Percentiles rank a stretch among this genome's conserved stretches.
phyloP scores from a whole-genome alignment of 2,329 filamentous ascomycete genomes.

The Pseudogymnoascus destructans region DNA sequence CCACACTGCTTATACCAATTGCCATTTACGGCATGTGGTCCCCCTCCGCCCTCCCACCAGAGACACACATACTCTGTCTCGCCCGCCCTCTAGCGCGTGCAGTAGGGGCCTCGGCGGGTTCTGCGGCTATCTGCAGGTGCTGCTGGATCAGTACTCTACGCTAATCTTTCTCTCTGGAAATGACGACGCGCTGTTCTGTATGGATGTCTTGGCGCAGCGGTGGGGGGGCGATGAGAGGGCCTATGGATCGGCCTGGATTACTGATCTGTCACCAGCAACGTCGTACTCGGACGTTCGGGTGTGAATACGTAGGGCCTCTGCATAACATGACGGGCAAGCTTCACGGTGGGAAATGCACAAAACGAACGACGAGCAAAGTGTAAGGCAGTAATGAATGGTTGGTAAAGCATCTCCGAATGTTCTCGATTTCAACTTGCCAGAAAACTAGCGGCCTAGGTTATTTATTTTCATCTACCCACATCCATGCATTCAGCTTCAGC shows the following conservation, averaged over 20 bases:
- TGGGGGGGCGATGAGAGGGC: background rate
- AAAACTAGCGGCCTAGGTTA: background rate
- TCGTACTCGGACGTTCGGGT: background rate
- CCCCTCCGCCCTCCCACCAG: background rate
- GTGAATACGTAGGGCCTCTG: background rate
- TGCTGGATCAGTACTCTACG: background rate
- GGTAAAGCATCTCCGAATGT: background rate
- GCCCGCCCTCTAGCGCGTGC: background rate
- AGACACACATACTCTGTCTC: background rate
- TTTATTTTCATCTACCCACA: background rate
- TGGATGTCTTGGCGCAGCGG: background rate
- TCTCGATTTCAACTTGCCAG: background rate
- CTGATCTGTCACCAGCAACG: background rate
- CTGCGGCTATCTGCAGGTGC: background rate
- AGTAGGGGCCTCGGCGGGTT: background rate
- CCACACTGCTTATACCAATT: background rate
- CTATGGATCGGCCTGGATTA: background rate
- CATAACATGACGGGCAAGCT: background rate
- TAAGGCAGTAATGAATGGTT: background rate
- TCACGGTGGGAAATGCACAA: background rate
- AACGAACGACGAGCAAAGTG: background rate
- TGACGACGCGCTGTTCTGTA: background rate
- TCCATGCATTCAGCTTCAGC: background rate
- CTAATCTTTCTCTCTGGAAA: background rate
- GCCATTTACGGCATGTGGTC: background rate